Evolutionary conservation across 208 protist species (phyloP).

Genomic region (Leptomonas seymouri): DNA sequence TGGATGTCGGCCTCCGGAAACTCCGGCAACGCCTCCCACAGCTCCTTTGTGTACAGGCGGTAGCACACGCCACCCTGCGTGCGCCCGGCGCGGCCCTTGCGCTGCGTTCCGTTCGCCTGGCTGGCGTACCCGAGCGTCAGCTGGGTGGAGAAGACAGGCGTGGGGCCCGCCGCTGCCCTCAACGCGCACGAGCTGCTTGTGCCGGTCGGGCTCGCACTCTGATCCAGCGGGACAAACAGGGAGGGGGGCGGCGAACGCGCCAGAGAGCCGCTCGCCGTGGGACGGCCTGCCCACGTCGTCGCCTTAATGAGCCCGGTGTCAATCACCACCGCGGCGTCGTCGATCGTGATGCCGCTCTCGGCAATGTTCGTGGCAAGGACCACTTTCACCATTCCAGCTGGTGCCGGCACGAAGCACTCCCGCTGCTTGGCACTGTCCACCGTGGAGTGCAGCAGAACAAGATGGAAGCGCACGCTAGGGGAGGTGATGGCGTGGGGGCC

Average conservation of each 20-base stretch:
- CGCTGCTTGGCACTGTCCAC: conserved; percentile 84
- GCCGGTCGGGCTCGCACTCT: not conserved
- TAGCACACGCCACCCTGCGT: conserved; percentile 98
- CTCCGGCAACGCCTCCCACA: conserved; percentile 61
- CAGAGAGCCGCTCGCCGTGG: not conserved
- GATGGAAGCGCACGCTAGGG: conserved; percentile 36
- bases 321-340: conserved; percentile 95
- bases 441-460: conserved; percentile 90
- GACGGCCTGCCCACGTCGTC: conserved; percentile 59
- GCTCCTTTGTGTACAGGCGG: conserved; percentile 92
- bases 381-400: conserved; percentile 86
- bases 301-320: conserved; percentile 95
- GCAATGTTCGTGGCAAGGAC: conserved; percentile 98
- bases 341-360: conserved; percentile 97
- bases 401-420: conserved; percentile 90
- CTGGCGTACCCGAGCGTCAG: conserved; percentile 86
- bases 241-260: conserved; percentile 2
- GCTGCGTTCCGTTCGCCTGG: conserved; percentile 97
- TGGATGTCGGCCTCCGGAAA: conserved; percentile 94
- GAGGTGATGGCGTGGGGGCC: conserved; percentile 7
- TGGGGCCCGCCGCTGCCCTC: not conserved
- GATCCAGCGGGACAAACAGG: conserved; percentile 6
- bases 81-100: conserved; percentile 98
- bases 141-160: conserved; percentile 66
- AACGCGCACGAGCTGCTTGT: not conserved